Evolutionary conservation across 148 eudicot species (phyloP).

Genomic region (Rhododendron ovatum): DNA sequence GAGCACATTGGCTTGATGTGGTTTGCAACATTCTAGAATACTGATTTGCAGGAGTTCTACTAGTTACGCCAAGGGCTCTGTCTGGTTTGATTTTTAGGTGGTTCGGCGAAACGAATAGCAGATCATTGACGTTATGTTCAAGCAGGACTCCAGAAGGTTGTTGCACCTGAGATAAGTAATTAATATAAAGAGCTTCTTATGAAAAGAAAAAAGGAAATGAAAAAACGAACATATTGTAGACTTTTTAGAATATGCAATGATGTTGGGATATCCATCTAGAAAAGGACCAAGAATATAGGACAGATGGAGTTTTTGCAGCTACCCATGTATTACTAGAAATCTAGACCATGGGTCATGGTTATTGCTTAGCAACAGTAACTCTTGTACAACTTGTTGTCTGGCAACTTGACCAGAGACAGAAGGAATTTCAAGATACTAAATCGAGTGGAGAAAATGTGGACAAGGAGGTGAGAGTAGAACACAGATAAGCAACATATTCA

Average conservation of each 20-base stretch:
- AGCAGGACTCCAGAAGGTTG: constrained; percentile 54
- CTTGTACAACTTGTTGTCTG: not conserved
- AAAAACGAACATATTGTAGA: not conserved
- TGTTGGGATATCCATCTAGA: not conserved
- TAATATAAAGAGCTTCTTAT: not conserved
- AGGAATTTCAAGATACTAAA: not conserved
- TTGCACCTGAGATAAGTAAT: constrained; percentile 23
- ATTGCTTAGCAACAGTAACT: not conserved
- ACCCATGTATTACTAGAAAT: not conserved
- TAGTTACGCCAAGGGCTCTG: constrained; percentile 19
- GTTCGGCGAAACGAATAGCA: constrained; percentile 45
- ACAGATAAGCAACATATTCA: not conserved
- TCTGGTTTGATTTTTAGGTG: constrained; percentile 25
- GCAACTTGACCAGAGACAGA: not conserved
- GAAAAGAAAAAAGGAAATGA: not conserved
- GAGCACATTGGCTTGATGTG: constrained; percentile 23
- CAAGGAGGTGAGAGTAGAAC: not conserved
- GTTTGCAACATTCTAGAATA: constrained; percentile 27
- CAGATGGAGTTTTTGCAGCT: not conserved
- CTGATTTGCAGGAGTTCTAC: constrained; percentile 28
- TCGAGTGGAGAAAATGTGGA: not conserved
- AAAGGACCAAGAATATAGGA: not conserved
- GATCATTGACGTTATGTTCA: constrained; percentile 42
- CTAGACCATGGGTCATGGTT: not conserved
- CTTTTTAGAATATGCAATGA: not conserved